Evolutionary conservation across 331 rosid genomes (phyloP).

Genomic region (Telfairia occidentalis): DNA sequence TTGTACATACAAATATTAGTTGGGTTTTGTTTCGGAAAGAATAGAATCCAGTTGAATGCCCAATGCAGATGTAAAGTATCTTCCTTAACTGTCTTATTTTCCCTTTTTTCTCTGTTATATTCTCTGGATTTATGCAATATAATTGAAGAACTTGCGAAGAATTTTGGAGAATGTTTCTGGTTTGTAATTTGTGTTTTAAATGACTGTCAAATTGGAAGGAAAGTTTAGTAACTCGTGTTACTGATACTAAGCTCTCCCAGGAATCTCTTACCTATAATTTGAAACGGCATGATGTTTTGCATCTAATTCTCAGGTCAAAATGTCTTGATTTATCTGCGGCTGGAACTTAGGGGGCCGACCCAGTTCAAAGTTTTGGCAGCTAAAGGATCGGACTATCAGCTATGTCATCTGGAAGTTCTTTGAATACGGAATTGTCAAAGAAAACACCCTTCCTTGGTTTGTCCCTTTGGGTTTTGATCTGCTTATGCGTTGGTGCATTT

Average conservation of each 20-base stretch:
- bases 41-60: conserved; percentile 6
- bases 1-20: neutral
- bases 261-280: neutral
- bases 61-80: conserved; percentile 8
- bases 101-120: neutral
- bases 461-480: conserved; percentile 74
- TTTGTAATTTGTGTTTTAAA: neutral
- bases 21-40: neutral
- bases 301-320: conserved; percentile 12
- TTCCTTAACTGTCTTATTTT: neutral
- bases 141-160: neutral
- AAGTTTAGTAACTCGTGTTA: neutral
- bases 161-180: neutral
- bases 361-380: neutral
- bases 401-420: conserved; percentile 42
- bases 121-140: neutral
- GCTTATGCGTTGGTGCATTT: conserved; percentile 68
- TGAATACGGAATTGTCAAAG: conserved; percentile 59
- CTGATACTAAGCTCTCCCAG: neutral
- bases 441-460: conserved; percentile 63
- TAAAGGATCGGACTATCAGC: neutral
- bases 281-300: neutral
- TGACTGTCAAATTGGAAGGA: neutral
- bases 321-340: conserved; percentile 11
- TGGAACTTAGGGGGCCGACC: conserved; percentile 28